Base-by-base conservation (phyloP, 768 basidiomycete genomes). In the Lactarius psammicola region DNA sequence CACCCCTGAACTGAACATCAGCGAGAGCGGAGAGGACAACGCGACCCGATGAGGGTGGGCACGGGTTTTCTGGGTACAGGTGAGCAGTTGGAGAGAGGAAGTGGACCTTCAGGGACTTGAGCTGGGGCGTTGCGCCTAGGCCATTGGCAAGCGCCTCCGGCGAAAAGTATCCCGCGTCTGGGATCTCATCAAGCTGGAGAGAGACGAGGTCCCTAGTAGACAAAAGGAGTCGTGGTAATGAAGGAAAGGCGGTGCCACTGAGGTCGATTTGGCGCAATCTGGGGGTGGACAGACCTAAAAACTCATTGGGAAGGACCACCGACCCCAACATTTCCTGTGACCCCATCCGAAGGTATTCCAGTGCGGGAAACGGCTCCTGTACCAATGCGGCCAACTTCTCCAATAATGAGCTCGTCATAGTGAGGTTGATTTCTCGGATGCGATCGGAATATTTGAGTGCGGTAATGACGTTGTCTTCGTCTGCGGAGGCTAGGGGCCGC, bases 341-440 rank as follows among this genome's bases (percentile, higher is more conserved):
- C 5, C 51, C 53, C 17, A 63, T 61, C 23, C 51, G 51, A 46
- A 67, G 60, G 28, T 54, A 34, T 33, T 59, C 46, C 1, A 67
- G 42, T 9, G 4, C n/a, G 0, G 62, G 66, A 36, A 59, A 62
- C 34, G 57, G 51, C 1, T 54, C 51, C 56, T 55, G 56, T 28
- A 59, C 60, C 26, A 63, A 31, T 1, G 57, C 33, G 4, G 57
- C n/a, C 33, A 63, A 17, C 28, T 59, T 63, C 44, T 53, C 61
- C 18, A 63, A 17, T 4, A 67, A 42, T 2, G 61, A 38, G 26
- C 56, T 49, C 15, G 66, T 67, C 18, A 67, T 17, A 0, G 57
- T 63, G 56, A 67, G 60, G n/a, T 63, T 67, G 66, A 67, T 63
- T 36, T 67, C 56, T 40, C 57, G 40, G 31, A 67, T 63, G n/a